A percentile compares a stretch with the other conserved stretches of the same genome.
These are phyloP conservation scores for Acanthamoeba culbertsoni DNA, from an alignment of 208 protist genomes.

Conservation along the genomic window DNA sequence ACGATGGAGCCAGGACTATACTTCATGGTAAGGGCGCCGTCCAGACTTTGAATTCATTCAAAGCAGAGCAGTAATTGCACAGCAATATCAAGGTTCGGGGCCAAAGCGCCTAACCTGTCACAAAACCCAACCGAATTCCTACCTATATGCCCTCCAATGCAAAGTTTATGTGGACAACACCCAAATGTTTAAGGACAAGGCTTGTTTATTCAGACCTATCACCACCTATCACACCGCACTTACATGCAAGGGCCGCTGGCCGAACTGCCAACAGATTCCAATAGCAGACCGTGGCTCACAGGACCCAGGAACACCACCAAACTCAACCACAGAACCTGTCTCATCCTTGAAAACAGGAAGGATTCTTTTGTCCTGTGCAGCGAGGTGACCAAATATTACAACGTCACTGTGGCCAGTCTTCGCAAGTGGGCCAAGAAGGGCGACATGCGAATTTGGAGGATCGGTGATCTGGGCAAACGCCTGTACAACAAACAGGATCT, in stretches of 20 bases:
- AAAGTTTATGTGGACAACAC: no score
- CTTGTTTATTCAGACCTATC: neutral
- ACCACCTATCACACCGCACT: neutral
- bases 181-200: no score
- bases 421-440: neutral
- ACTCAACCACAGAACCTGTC: neutral
- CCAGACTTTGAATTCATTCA: no score
- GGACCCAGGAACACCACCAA: neutral
- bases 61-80: no score
- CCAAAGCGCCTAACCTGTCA: no score
- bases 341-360: neutral
- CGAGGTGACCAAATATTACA: slow-evolving; percentile 24
- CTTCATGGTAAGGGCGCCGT: slow-evolving; percentile 74
- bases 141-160: no score
- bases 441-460: neutral
- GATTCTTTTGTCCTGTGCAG: neutral
- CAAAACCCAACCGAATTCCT: no score
- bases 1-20: slow-evolving; percentile 90
- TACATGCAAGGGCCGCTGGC: neutral
- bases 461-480: neutral
- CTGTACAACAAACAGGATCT: neutral
- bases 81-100: no score
- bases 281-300: neutral
- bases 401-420: neutral
- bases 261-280: neutral